These are phyloP conservation scores for Chlamydomonas asymmetrica DNA, from an alignment of 139 green algal species.

Conservation along the genomic window DNA sequence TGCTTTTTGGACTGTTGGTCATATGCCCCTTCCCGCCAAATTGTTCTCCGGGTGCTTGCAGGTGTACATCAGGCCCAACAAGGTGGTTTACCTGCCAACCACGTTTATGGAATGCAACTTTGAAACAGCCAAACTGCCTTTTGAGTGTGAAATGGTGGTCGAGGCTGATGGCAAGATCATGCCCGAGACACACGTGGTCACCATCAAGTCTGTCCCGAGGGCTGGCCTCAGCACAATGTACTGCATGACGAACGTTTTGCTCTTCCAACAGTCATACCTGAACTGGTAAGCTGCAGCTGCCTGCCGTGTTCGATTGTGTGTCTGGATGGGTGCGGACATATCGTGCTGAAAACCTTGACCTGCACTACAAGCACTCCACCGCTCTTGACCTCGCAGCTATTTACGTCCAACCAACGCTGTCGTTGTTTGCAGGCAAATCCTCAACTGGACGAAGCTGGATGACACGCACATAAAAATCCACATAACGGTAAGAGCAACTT, in stretches of 20 bases:
- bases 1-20: no score
- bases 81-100: conserved; percentile 48
- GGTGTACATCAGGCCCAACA: conserved; percentile 30
- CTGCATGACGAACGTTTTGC: conserved; percentile 51
- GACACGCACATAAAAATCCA: conserved; percentile 39
- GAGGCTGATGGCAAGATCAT: conserved; percentile 30
- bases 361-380: no score
- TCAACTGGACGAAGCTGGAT: conserved; percentile 44
- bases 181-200: conserved; percentile 12
- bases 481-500: conserved; percentile 3
- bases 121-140: conserved; percentile 22
- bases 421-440: no score
- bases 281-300: no score
- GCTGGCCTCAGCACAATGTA: conserved; percentile 47
- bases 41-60: no score
- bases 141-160: conserved; percentile 40
- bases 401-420: no score
- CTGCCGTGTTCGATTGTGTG: no score
- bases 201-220: conserved; percentile 36
- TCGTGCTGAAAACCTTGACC: no score
- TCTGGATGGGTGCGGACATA: no score
- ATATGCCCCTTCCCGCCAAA: no score
- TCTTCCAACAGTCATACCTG: conserved; percentile 53
- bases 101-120: conserved; percentile 52
- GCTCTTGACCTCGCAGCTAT: no score